Conservation (phyloP, 495 filamentous ascomycete genomes). For the Articulospora tetracladia region DNA sequence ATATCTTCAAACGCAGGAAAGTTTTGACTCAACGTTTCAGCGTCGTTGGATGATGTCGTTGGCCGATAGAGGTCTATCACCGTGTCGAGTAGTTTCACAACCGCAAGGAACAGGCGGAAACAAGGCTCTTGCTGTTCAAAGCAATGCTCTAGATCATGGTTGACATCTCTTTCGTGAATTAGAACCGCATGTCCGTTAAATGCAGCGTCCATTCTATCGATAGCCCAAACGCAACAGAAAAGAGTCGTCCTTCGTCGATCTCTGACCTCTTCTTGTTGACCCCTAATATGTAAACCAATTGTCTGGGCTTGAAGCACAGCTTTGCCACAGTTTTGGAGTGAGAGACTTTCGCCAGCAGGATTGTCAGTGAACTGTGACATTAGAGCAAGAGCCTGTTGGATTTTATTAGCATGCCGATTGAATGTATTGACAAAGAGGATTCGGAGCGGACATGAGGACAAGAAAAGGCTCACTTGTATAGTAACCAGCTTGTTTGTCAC, state of each 20-base stretch:
- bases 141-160: constrained; percentile 45
- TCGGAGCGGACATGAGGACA: not conserved
- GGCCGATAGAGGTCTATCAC: constrained; percentile 69
- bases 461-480: constrained; percentile 5
- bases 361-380: constrained; percentile 29
- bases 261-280: constrained; percentile 24
- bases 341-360: constrained; percentile 25
- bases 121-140: constrained; percentile 45
- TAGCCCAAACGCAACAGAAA: constrained; percentile 65
- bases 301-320: constrained; percentile 61
- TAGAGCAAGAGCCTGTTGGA: constrained; percentile 25
- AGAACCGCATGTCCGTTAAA: constrained; percentile 62
- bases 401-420: not conserved
- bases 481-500: constrained; percentile 27
- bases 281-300: constrained; percentile 55
- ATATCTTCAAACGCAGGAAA: constrained; percentile 67
- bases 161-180: constrained; percentile 62
- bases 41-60: constrained; percentile 31
- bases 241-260: constrained; percentile 33
- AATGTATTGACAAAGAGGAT: too few relatives aligned
- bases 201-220: constrained; percentile 61
- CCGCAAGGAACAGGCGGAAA: constrained; percentile 42
- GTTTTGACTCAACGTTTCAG: constrained; percentile 48
- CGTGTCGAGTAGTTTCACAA: constrained; percentile 52
- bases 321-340: constrained; percentile 14